phyloP scores from a whole-genome alignment of 768 basidiomycete species.

The Pholiota conissans region DNA sequence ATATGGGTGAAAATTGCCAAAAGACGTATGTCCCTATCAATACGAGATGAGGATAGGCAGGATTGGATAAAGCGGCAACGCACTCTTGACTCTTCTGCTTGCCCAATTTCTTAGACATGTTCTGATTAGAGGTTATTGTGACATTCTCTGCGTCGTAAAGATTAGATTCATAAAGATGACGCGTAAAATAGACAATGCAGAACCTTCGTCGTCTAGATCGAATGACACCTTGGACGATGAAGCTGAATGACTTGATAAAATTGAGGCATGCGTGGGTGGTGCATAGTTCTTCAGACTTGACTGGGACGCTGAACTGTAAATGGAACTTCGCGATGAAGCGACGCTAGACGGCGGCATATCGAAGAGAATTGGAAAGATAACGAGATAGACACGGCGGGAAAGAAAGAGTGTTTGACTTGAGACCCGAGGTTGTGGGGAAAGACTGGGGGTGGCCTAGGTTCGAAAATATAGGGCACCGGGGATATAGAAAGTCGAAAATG shows the following conservation, averaged over 20 bases:
- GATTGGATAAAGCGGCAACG: constrained; percentile 32
- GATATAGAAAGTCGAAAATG: constrained; percentile 37
- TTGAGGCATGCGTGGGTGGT: constrained; percentile 38
- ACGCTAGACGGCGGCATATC: constrained; percentile 36
- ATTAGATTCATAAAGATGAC: constrained; percentile 12
- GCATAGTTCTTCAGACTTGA: constrained; percentile 30
- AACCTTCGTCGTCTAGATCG: constrained; percentile 66
- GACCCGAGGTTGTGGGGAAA: constrained; percentile 13
- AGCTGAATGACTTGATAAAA: constrained; percentile 33
- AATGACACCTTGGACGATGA: constrained; percentile 60
- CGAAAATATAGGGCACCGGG: constrained; percentile 22
- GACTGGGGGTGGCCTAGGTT: constrained; percentile 34
- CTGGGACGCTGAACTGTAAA: constrained; percentile 31
- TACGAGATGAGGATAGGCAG: constrained; percentile 18
- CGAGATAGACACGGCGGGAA: neutral
- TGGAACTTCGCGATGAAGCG: constrained; percentile 33
- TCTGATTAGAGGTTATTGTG: constrained; percentile 63
- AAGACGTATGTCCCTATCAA: constrained; percentile 65
- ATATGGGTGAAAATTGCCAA: constrained; percentile 83
- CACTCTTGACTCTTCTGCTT: constrained; percentile 70
- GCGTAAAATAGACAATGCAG: constrained; percentile 19
- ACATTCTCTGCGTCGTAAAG: constrained; percentile 54
- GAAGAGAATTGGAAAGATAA: constrained; percentile 15
- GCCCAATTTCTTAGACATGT: constrained; percentile 44
- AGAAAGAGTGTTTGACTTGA: constrained; percentile 17